Conservation (phyloP, 1,284 basidiomycete species). For the Cystobasidium pallidum region DNA sequence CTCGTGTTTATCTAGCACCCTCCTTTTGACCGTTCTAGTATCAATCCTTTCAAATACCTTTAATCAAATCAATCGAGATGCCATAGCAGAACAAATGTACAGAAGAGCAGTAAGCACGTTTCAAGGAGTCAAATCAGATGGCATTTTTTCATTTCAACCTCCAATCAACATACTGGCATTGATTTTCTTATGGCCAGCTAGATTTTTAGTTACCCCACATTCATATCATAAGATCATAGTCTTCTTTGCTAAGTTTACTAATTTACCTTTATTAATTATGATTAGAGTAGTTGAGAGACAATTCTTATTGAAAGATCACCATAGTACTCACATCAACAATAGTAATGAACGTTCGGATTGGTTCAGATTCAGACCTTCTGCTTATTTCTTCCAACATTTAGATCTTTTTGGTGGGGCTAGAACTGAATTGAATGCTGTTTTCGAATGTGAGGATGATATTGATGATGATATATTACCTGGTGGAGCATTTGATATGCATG, state of each 20-base stretch:
- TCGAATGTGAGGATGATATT: constrained; percentile 40
- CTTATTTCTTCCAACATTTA: constrained; percentile 1
- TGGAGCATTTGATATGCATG: constrained; percentile 37
- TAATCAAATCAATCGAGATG: constrained; percentile 70
- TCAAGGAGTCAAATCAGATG: constrained; percentile 63
- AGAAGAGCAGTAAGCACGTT: constrained; percentile 84
- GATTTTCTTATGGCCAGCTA: constrained; percentile 49
- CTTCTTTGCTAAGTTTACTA: constrained; percentile 32
- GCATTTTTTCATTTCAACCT: constrained; percentile 51
- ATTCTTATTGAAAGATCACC: constrained; percentile 26
- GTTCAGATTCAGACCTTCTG: constrained; percentile 29
- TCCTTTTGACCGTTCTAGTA: constrained; percentile 72
- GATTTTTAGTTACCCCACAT: constrained; percentile 49
- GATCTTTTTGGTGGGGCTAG: constrained; percentile 18
- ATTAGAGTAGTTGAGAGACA: constrained; percentile 36
- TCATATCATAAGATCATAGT: constrained; percentile 51
- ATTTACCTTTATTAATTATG: constrained; percentile 35
- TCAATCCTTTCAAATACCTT: constrained; percentile 85
- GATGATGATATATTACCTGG: constrained; percentile 38
- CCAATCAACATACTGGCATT: constrained; percentile 52
- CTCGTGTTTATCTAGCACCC: constrained; percentile 76
- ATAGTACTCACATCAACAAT: background rate
- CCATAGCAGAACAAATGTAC: constrained; percentile 65
- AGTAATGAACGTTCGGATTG: constrained; percentile 1
- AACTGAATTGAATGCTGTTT: constrained; percentile 30